These are phyloP conservation scores for Chlorella sp. DNA, from an alignment of 139 green algal genomes.

Conservation along the genomic window DNA sequence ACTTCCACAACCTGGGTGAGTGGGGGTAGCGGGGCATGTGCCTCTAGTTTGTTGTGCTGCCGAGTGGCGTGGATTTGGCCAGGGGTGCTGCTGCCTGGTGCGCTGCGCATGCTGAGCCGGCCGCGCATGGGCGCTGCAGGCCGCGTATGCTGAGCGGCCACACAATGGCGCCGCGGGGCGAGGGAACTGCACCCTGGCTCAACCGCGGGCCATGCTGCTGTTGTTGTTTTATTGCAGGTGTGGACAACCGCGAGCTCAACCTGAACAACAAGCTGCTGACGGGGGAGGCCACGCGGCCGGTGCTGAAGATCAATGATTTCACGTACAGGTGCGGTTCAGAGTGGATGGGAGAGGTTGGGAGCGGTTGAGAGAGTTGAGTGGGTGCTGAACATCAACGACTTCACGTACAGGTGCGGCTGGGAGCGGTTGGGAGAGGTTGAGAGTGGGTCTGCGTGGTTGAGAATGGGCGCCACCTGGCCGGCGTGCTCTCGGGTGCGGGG, in stretches of 20 bases:
- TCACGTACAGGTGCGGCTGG: constrained; percentile 38
- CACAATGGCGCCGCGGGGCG: too few species aligned
- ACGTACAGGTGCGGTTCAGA: constrained; percentile 30
- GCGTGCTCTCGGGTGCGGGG: neutral
- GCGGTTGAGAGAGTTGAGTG: neutral
- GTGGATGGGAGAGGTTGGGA: neutral
- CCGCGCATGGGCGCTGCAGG: too few species aligned
- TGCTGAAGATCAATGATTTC: constrained; percentile 43
- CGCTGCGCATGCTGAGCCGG: too few species aligned
- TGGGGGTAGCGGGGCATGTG: too few species aligned
- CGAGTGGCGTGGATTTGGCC: too few species aligned
- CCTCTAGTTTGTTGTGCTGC: too few species aligned
- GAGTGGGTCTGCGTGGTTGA: neutral
- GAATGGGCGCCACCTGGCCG: neutral
- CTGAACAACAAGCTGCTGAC: constrained; percentile 89
- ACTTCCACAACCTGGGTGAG: constrained; percentile 22
- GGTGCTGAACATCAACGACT: constrained; percentile 37
- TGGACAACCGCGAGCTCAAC: constrained; percentile 84
- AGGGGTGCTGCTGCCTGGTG: too few species aligned
- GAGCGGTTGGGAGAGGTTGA: neutral
- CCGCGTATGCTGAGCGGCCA: too few species aligned
- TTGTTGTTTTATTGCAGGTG: too few species aligned
- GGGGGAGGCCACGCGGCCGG: constrained; percentile 30
- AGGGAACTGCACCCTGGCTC: too few species aligned
- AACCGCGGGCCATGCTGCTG: too few species aligned